A percentile compares a stretch with the other conserved stretches of the same genome.
These are phyloP conservation scores for Pleurotus giganteus DNA, from an alignment of 768 basidiomycete genomes.

Conservation along the genomic window DNA sequence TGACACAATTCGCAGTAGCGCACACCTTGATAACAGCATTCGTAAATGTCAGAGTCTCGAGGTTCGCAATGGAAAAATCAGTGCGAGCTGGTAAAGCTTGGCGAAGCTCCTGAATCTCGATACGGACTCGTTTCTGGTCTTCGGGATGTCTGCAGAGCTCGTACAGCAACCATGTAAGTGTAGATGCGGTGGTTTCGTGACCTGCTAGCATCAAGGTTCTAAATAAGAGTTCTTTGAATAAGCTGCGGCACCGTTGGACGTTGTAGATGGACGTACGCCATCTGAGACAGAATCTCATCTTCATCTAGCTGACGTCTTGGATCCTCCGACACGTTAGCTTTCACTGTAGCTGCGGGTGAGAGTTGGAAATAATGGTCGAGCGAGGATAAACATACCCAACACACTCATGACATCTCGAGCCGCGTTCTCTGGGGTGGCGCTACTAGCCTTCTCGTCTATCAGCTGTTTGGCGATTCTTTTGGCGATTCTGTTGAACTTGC, in stretches of 20 bases:
- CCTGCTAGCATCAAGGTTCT: slow-evolving; percentile 19
- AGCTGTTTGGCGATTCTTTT: slow-evolving; percentile 1
- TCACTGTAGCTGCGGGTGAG: slow-evolving; percentile 7
- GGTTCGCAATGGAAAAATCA: not conserved
- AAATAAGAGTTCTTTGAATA: not conserved
- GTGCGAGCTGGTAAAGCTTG: not conserved
- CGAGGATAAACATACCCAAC: slow-evolving; percentile 22
- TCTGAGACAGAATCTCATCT: slow-evolving; percentile 28
- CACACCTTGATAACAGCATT: slow-evolving; percentile 7
- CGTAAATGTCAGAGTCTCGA: not conserved
- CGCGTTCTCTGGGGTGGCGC: slow-evolving; percentile 1
- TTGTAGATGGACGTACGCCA: slow-evolving; percentile 14
- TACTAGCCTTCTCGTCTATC: not conserved
- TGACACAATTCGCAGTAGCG: not conserved
- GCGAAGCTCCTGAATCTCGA: slow-evolving; percentile 33
- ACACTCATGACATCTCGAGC: slow-evolving; percentile 33
- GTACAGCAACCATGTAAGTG: slow-evolving; percentile 42
- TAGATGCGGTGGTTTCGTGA: slow-evolving; percentile 40
- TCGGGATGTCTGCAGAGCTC: slow-evolving; percentile 42
- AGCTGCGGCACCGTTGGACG: not conserved
- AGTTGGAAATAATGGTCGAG: not conserved
- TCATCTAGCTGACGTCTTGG: slow-evolving; percentile 13
- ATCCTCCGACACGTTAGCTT: slow-evolving; percentile 16
- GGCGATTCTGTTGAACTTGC: not conserved
- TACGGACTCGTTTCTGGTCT: slow-evolving; percentile 43